Base-by-base conservation (phyloP, 805 yeast genomes). In the Ogataea glucozyma region DNA sequence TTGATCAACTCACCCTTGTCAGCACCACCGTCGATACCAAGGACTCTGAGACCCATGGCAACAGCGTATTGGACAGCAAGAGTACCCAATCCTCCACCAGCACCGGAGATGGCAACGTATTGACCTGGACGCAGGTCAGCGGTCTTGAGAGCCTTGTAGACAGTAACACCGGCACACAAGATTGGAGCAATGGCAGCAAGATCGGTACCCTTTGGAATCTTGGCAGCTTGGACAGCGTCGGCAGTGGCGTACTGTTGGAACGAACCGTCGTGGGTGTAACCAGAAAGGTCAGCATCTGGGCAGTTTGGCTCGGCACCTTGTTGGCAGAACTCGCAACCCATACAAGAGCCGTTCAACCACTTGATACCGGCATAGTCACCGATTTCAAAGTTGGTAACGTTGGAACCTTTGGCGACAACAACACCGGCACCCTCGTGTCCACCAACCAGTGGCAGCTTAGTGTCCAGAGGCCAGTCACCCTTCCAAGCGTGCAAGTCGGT, bases 181-280 rank as follows among this genome's bases (percentile, higher is more conserved):
- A 87, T 79, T 54, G 95, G 95, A 13, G 95, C 81, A 48, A 81
- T 75, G 55, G 74, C 76, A 48, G 90, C 88, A 57, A 86, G 75
- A 61, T 87, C 88, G 33, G 85, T 70, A 46, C 79, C 82, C 57
- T 74, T 62, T 49, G 93, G 88, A 56, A 87, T 80, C 57, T 75
- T 72, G 34, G 95, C 95, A 38, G 93, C 95, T 61, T 86, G 93
- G 48, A 83, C 76, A 39, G 91, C 91, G 65, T 86, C 90, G 38
- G 91, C 95, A 41, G 90, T 81, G 42, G 88, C 88, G 67, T 86
- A 88, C 71, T 87, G 88, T 69, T 88, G 95, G 82, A 88, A 86
- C 31, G 93, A 81, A 56, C 96, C 96, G 65, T 88, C 91, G 62
- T 82, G 88, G 36, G 89, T 83, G 78, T 84, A 87, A 59, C 96